Percentiles rank a stretch among this genome's conserved stretches.
These are phyloP conservation scores for Aspergillus ibericus DNA, from an alignment of 2,329 filamentous ascomycete genomes.

Conservation along the genomic window DNA sequence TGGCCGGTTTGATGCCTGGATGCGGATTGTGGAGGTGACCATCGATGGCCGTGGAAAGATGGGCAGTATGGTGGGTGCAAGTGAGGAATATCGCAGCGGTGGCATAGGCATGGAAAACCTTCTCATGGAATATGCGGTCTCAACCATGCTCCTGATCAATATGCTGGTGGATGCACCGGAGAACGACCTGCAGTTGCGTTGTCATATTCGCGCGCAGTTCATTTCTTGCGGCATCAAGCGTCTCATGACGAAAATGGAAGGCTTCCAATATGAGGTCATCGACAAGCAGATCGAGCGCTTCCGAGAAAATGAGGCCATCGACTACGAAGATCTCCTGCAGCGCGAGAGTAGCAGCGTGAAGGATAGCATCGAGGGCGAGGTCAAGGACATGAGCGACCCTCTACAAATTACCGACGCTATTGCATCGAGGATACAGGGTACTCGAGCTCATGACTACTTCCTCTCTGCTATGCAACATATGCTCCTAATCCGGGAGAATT, in stretches of 20 bases:
- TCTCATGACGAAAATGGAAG: slow-evolving; percentile 94
- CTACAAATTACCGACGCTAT: slow-evolving; percentile 93
- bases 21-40: slow-evolving; percentile 96
- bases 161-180: slow-evolving; percentile 93
- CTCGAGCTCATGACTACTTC: slow-evolving; percentile 90
- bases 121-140: slow-evolving; percentile 97
- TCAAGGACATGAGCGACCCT: slow-evolving; percentile 90
- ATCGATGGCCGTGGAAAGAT: slow-evolving; percentile 97
- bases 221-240: slow-evolving; percentile 94
- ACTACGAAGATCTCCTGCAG: slow-evolving; percentile 96
- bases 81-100: slow-evolving; percentile 91
- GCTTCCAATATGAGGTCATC: slow-evolving; percentile 95
- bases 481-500: slow-evolving; percentile 85
- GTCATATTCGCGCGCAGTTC: slow-evolving; percentile 94
- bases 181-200: slow-evolving; percentile 82
- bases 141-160: slow-evolving; percentile 91
- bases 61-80: slow-evolving; percentile 95
- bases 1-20: slow-evolving; percentile 96
- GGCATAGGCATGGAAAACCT: slow-evolving; percentile 98
- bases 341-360: slow-evolving; percentile 87
- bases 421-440: slow-evolving; percentile 77
- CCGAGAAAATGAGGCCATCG: slow-evolving; percentile 90
- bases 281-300: slow-evolving; percentile 97
- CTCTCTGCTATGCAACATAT: slow-evolving; percentile 93
- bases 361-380: slow-evolving; percentile 79